Evolutionary conservation across 2,329 filamentous ascomycete species (phyloP), one percentile per base, ranked within the genome.

Genomic region (Incumbomyces lentus): DNA sequence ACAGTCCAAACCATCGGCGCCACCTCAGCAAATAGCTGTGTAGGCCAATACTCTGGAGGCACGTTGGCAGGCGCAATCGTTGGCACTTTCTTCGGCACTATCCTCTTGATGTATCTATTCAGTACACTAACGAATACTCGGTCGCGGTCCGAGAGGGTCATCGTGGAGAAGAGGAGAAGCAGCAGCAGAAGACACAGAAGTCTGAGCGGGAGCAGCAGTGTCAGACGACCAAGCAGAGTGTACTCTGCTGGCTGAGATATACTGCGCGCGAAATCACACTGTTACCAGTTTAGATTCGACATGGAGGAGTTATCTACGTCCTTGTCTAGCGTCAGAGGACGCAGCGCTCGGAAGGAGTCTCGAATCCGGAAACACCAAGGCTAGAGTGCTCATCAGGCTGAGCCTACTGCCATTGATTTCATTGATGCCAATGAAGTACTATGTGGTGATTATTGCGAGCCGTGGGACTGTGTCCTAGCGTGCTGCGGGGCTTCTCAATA

Each of bases 61-160:
- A 54, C 54, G 11, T 50, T 58, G 6, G 55, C 55, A 2, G 55
- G 55, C 17, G 50, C 55, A 2, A 56, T 58, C 34, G 39, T 58
- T 19, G 55, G 55, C 3, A 56, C 54, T 17, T 55, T 58, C 37
- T 55, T 55, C 35, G 55, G 55, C 18, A 58, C 55, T 1, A 44
- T 58, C 7, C 46, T 58, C 3, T 34, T 58, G 19, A 44, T 58
- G 26, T 58, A 52, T 36, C 51, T 58, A 6, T 55, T 53, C 43
- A 51, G 50, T 16, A 49, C 50, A 13, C 31, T 54, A 18, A 29
- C 30, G 29, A 37, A 41, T 14, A 49, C 50, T 26, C 40, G 46
- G 5, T 32, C 19, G 18, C 39, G 52, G 1, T 39, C 40, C 13
- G 53, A 57, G 47, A 50, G 51, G 26, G 48, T 55, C 13, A 46